These are phyloP conservation scores for Thamnidium elegans DNA, from an alignment of 192 early-diverging fungal species.

Conservation along the genomic window DNA sequence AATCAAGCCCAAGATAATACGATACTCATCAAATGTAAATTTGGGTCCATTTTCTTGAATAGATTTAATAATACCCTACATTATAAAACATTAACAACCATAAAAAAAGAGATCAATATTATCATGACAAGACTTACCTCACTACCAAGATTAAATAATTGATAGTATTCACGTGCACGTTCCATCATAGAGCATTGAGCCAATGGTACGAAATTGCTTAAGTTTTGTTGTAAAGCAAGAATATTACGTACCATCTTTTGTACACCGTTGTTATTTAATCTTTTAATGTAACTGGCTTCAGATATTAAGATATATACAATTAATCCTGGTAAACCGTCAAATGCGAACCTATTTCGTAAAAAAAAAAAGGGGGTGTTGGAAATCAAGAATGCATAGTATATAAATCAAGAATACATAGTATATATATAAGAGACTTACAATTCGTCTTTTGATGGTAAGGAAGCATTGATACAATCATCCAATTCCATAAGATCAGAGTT, in stretches of 20 bases:
- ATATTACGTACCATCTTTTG: slow-evolving; percentile 82
- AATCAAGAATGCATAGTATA: not conserved
- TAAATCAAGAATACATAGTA: not conserved
- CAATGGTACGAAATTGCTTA: slow-evolving; percentile 71
- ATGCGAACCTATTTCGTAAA: slow-evolving; percentile 59
- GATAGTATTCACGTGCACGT: slow-evolving; percentile 68
- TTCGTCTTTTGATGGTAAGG: slow-evolving; percentile 60
- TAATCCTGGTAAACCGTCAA: slow-evolving; percentile 76
- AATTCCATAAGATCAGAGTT: slow-evolving; percentile 75
- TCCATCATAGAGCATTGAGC: slow-evolving; percentile 67
- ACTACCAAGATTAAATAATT: slow-evolving; percentile 60
- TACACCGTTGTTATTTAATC: slow-evolving; percentile 66
- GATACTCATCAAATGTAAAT: slow-evolving; percentile 84
- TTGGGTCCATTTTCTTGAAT: slow-evolving; percentile 53
- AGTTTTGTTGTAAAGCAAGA: slow-evolving; percentile 81
- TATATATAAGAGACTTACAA: slow-evolving; percentile 41
- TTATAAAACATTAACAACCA: too few relatives aligned
- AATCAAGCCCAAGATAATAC: slow-evolving; percentile 68
- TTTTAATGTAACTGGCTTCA: slow-evolving; percentile 67
- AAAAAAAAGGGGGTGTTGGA: not conserved
- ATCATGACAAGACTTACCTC: slow-evolving; percentile 27
- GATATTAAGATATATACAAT: slow-evolving; percentile 67
- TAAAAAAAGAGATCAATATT: too few relatives aligned
- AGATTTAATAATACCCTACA: slow-evolving; percentile 34
- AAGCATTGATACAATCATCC: slow-evolving; percentile 68